Evolutionary conservation across 2,329 filamentous ascomycete species (phyloP), one percentile per base, ranked within the genome.

Genomic region (Xylaria digitata): DNA sequence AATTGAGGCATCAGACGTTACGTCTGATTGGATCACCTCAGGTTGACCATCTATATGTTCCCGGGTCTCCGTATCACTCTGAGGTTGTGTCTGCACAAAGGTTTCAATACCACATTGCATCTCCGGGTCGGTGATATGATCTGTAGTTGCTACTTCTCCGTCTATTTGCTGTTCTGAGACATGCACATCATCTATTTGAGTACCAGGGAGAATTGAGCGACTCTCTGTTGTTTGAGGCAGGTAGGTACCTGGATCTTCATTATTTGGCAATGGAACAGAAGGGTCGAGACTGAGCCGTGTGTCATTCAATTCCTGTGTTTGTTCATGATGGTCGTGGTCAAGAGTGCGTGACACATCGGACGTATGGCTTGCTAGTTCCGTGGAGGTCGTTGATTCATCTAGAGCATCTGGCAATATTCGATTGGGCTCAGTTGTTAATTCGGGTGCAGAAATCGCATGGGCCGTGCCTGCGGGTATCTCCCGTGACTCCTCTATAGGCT

Each of bases 401-500:
- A 15, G 8, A 37, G 32, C 19, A 6, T 63, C 61, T 23, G 19
- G 19, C 49, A n/a, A 6, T 50, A 58, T 11, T 6, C 63, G 63
- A 15, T 68, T 65, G 32, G 58, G 66, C 21, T 70, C 63, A 21
- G 65, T 50, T 54, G 60, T 55, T 30, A 53, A 40, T 19, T 70
- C 67, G 32, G 70, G 46, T 46, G 34, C 37, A 53, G 56, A 37
- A 48, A 61, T 49, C 11, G 55, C 61, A 43, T 37, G 37, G 19
- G 15, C 56, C 37, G 34, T 34, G 13, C 72, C 66, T 56, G 8
- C 21, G 5, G 71, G 59, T 23, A 64, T 58, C 34, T 73, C 68
- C 43, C 65, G 64, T 43, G 61, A 45, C 34, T 73, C 66, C 45
- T 72, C 69, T 19, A 70, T 53, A 15, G 71, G 69, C 6, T 72